Base-by-base conservation (phyloP, 306 rosid species). In the Gastrolobium villosum region DNA sequence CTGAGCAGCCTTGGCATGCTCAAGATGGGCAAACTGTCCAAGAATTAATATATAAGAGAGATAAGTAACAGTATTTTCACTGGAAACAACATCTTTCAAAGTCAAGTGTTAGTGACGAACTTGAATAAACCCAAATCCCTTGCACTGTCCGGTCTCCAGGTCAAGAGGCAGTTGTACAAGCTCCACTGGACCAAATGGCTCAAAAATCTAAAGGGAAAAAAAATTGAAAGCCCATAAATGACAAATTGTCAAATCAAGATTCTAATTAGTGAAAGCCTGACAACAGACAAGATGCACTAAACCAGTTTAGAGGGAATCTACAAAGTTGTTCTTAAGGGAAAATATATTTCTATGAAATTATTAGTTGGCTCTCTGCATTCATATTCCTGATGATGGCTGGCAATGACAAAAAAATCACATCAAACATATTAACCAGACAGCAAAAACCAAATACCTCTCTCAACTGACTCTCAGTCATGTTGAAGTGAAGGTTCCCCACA, bases 41-140 rank as follows among this genome's bases (percentile, higher is more conserved):
- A 74, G 57, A 62, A 78, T 44, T 41, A 57, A 72, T 2, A 78
- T 59, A 45, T 53, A 8, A 75, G 46, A 48, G 10, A 64, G 37
- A 66, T 77, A 53, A 74, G 67, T 36, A 59, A 63, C 59, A 75
- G 36, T 39, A 46, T 20, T 36, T 61, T 26, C 9, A 66, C 35
- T 15, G 14, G 61, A 52, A 78, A 68, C 7, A 67, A 77, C 15
- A 11, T 37, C 62, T 14, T 50, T 31, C 32, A 10, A 10, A 39
- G 67, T 40, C 11, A 69, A 70, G 78, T 2, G 53, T 50, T 46
- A 70, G 78, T 52, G 53, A 88, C 99, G 39, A 74, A 95, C 99
- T 76, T 95, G 99, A 84, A 95, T 81, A 93, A 95, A 95, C 75
- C 99, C 99, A 81, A 95, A 95, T 54, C 99, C 99, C 90, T 95